Conservation (phyloP, 1,284 basidiomycete species). For the Serendipita sp. region DNA sequence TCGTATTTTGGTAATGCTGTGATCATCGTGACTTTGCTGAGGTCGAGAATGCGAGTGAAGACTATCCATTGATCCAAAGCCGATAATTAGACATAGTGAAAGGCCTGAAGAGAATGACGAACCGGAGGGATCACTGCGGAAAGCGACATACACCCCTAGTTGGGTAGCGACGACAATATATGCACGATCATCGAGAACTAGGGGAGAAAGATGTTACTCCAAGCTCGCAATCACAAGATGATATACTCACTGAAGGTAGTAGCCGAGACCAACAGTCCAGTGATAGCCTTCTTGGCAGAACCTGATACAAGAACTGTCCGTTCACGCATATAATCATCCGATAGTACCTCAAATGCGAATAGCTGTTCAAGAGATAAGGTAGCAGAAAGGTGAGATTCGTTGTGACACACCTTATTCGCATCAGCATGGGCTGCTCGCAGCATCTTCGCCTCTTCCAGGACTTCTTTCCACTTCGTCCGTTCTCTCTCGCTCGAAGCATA, state of each 20-base stretch:
- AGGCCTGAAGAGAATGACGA: neutral
- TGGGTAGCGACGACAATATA: constrained; percentile 49
- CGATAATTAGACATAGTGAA: neutral
- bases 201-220: constrained; percentile 10
- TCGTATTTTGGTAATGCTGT: neutral
- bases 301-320: constrained; percentile 23
- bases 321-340: constrained; percentile 46
- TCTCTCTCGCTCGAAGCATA: constrained; percentile 43
- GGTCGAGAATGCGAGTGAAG: neutral
- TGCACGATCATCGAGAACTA: constrained; percentile 34
- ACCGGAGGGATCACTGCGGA: constrained; percentile 37
- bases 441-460: constrained; percentile 43
- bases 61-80: neutral
- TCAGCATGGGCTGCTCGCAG: constrained; percentile 49
- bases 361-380: constrained; percentile 7
- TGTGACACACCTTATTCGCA: constrained; percentile 44
- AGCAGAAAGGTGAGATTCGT: neutral
- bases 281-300: constrained; percentile 25
- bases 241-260: constrained; percentile 43
- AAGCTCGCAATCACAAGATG: neutral
- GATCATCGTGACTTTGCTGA: neutral
- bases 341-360: constrained; percentile 43
- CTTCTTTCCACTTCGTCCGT: constrained; percentile 47
- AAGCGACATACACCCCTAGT: constrained; percentile 50
- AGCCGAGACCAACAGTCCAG: constrained; percentile 44